Conservation (phyloP, 306 rosid genomes). For the Inga leiocalycina region DNA sequence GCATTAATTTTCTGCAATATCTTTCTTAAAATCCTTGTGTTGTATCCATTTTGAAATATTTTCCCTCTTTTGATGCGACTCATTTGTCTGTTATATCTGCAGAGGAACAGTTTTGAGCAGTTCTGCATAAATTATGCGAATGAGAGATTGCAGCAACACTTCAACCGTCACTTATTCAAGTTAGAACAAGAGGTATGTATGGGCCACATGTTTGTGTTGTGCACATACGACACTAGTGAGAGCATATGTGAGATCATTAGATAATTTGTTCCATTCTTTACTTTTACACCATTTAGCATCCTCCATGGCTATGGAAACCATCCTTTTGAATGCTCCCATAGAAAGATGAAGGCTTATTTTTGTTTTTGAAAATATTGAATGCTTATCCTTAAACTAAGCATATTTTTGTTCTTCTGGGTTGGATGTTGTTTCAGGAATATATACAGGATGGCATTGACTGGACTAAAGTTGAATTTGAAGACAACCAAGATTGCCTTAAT, state of each 20-base stretch:
- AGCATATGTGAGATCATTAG: not conserved
- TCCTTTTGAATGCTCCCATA: not conserved
- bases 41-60: conserved; percentile 33
- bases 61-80: conserved; percentile 13
- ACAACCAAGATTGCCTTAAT: conserved; percentile 87
- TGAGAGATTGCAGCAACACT: conserved; percentile 20
- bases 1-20: not conserved
- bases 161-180: conserved; percentile 21
- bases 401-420: conserved; percentile 2
- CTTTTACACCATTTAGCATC: not conserved
- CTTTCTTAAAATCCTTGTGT: not conserved
- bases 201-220: not conserved
- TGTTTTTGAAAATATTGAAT: not conserved
- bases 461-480: conserved; percentile 95
- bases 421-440: conserved; percentile 61
- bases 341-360: not conserved
- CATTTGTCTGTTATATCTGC: conserved; percentile 23
- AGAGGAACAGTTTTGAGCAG: conserved; percentile 24
- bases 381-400: not conserved
- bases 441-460: conserved; percentile 94
- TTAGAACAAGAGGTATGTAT: conserved; percentile 18
- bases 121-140: conserved; percentile 24
- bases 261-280: not conserved
- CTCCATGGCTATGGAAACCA: not conserved
- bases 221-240: not conserved